Evolutionary conservation across 164 flowering plant genomes (phyloP).

Genomic region (Chimonanthus salicifolius): DNA sequence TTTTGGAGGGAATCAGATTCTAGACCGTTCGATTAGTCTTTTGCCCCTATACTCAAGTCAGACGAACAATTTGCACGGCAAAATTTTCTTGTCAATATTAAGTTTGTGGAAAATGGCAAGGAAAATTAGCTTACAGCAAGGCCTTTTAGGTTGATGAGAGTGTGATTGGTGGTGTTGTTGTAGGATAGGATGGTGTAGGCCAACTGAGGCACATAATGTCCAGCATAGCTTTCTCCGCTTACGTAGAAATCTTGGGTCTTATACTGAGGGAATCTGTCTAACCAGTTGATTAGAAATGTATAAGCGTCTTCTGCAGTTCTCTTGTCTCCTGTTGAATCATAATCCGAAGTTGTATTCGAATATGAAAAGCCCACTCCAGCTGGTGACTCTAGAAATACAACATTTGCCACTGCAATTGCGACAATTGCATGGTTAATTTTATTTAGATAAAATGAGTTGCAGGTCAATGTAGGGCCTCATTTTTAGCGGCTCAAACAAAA

Average conservation of each 20-base stretch:
- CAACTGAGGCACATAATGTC: constrained; percentile 40
- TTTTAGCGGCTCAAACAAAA: no score
- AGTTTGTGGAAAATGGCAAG: no score
- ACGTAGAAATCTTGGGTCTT: constrained; percentile 32
- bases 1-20: no score
- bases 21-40: no score
- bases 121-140: constrained; percentile 19
- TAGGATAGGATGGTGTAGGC: constrained; percentile 20
- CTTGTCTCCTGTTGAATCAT: constrained; percentile 25
- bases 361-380: constrained; percentile 41
- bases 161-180: constrained; percentile 17
- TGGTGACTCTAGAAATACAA: constrained; percentile 35
- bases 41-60: fast-evolving
- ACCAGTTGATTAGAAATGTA: constrained; percentile 30
- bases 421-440: no score
- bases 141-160: constrained; percentile 26
- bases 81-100: no score
- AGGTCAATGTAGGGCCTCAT: no score
- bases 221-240: constrained; percentile 39
- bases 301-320: constrained; percentile 31
- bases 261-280: constrained; percentile 37
- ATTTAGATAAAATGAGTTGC: no score
- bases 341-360: constrained; percentile 34
- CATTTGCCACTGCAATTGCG: constrained; percentile 30
- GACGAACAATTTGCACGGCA: no score